Evolutionary conservation across 768 basidiomycete species (phyloP).

Genomic region (Amanita exitialis): DNA sequence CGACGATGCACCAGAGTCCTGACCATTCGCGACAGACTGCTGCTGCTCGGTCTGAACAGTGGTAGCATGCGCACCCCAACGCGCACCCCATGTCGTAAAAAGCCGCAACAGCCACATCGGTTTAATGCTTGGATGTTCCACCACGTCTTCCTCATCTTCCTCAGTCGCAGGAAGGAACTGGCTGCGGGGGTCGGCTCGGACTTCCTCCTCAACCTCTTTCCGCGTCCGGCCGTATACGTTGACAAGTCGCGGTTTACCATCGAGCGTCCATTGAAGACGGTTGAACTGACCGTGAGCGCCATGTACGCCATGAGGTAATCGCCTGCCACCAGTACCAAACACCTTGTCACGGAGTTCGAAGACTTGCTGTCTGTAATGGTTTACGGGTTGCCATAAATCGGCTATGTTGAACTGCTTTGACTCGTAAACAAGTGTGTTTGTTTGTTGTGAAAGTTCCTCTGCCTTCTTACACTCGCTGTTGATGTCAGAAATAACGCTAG

Average conservation of each 20-base stretch:
- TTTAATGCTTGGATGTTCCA: slow-evolving; percentile 47
- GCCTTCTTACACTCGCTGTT: slow-evolving; percentile 39
- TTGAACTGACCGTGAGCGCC: slow-evolving; percentile 53
- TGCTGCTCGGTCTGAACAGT: slow-evolving; percentile 1
- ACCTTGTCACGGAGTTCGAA: slow-evolving; percentile 57
- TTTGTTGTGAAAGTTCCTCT: slow-evolving; percentile 47
- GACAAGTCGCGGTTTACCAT: slow-evolving; percentile 51
- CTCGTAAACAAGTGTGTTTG: slow-evolving; percentile 63
- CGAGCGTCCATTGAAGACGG: slow-evolving; percentile 61
- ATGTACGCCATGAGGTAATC: slow-evolving; percentile 37
- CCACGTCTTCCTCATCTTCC: slow-evolving; percentile 44
- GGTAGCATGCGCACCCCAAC: slow-evolving; percentile 34
- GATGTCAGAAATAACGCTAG: slow-evolving; percentile 39
- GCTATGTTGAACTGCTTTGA: slow-evolving; percentile 55
- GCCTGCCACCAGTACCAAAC: slow-evolving; percentile 49
- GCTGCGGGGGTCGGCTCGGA: slow-evolving; percentile 17
- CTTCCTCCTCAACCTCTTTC: slow-evolving; percentile 70
- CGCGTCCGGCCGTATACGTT: slow-evolving; percentile 64
- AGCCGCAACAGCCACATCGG: slow-evolving; percentile 72
- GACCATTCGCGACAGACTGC: not conserved
- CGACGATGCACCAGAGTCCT: not conserved
- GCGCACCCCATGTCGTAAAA: slow-evolving; percentile 70
- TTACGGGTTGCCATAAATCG: slow-evolving; percentile 59
- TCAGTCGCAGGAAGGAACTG: slow-evolving; percentile 12
- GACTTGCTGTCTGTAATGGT: slow-evolving; percentile 50